A percentile compares a stretch with the other conserved stretches of the same genome.
phyloP scores from a whole-genome alignment of 306 rosid species.

The Prosopis cineraria region DNA sequence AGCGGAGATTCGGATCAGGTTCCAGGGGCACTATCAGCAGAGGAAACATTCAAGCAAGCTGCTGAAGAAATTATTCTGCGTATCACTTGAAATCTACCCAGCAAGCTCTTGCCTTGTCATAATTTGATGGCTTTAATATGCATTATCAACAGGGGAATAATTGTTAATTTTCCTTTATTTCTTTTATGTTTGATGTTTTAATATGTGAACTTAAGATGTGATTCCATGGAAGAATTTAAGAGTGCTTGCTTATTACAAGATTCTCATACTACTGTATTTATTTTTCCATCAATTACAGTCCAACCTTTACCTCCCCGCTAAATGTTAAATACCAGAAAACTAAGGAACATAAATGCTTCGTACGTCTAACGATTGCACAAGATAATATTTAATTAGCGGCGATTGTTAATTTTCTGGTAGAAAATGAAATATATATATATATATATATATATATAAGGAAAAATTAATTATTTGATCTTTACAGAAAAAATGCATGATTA shows the following conservation, averaged over 20 bases:
- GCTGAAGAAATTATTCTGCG: conserved; percentile 41
- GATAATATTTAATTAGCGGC: too few relatives aligned
- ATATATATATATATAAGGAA: too few relatives aligned
- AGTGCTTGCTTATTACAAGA: background rate
- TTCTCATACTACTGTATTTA: background rate
- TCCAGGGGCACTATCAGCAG: conserved; percentile 1
- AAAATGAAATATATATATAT: too few relatives aligned
- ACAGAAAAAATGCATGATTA: too few relatives aligned
- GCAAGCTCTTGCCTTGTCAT: background rate
- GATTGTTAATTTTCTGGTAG: too few relatives aligned
- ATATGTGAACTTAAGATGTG: background rate
- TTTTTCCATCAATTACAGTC: background rate
- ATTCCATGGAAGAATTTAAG: background rate
- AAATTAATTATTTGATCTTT: too few relatives aligned
- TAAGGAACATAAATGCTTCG: too few relatives aligned
- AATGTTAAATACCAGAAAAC: too few relatives aligned
- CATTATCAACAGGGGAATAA: too few relatives aligned
- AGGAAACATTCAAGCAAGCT: conserved; percentile 45
- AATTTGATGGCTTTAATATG: background rate
- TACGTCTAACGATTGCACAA: too few relatives aligned
- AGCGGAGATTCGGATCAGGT: background rate
- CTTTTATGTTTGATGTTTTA: background rate
- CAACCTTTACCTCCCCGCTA: too few relatives aligned
- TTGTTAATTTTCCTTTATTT: background rate
- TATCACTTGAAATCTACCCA: background rate